These are phyloP conservation scores for Micromonas pusilla DNA, from an alignment of 139 green algal species.

Conservation along the genomic window DNA sequence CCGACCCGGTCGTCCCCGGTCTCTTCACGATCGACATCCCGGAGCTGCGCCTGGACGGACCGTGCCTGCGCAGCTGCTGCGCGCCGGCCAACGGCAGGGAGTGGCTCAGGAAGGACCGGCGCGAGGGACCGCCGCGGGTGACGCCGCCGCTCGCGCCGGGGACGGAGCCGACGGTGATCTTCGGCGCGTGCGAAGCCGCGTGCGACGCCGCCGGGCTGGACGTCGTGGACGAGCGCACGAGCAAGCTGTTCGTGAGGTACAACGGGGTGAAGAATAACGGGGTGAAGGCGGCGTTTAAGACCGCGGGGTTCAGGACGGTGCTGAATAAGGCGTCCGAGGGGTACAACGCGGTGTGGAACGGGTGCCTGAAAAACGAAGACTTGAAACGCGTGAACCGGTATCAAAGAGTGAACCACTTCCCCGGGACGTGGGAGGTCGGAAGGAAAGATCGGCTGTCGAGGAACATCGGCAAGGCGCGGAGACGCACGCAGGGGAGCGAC, in stretches of 20 bases:
- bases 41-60: not conserved
- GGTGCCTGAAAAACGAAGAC: constrained; percentile 35
- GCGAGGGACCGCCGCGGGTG: not conserved
- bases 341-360: constrained; percentile 51
- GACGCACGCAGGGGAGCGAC: constrained; percentile 6
- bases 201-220: not conserved
- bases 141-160: constrained; percentile 18
- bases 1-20: not conserved
- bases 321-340: constrained; percentile 28
- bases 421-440: constrained; percentile 64
- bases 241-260: constrained; percentile 44
- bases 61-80: not conserved
- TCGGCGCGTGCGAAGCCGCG: constrained; percentile 18
- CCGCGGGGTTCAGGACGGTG: constrained; percentile 33
- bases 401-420: constrained; percentile 62
- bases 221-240: not conserved
- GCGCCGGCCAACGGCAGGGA: not conserved
- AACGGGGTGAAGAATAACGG: constrained; percentile 46
- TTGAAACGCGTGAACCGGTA: constrained; percentile 39
- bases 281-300: constrained; percentile 46
- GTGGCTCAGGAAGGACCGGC: not conserved
- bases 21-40: not conserved
- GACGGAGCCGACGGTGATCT: constrained; percentile 14
- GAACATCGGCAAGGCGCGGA: constrained; percentile 16
- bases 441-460: constrained; percentile 53